These are phyloP conservation scores for Claviceps arundinis DNA, from an alignment of 2,329 filamentous ascomycete genomes.

Conservation along the genomic window DNA sequence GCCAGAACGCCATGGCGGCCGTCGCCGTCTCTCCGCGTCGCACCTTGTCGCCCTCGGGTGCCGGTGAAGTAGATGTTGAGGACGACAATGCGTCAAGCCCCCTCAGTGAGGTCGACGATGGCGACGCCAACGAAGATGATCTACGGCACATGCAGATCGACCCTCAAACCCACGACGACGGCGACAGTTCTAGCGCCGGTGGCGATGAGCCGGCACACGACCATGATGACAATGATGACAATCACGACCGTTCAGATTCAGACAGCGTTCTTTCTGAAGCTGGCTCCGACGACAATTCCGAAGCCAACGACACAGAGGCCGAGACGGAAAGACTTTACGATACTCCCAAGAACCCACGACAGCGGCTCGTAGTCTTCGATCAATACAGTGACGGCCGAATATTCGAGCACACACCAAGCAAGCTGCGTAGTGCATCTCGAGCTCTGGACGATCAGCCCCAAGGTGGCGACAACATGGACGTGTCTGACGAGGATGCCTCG, in stretches of 20 bases:
- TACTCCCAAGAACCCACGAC: slow-evolving; percentile 59
- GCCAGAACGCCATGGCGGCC: slow-evolving; percentile 32
- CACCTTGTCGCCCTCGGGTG: slow-evolving; percentile 30
- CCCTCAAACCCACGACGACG: slow-evolving; percentile 17
- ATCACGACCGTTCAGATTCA: slow-evolving; percentile 27
- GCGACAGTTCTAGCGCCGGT: slow-evolving; percentile 16
- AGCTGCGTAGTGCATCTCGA: slow-evolving; percentile 43
- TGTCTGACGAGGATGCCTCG: slow-evolving; percentile 26
- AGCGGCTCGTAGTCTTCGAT: slow-evolving; percentile 47
- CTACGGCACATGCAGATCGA: slow-evolving; percentile 44
- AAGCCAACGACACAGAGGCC: slow-evolving; percentile 61
- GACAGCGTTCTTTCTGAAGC: slow-evolving; percentile 45
- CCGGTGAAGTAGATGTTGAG: slow-evolving; percentile 33
- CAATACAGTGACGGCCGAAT: slow-evolving; percentile 38
- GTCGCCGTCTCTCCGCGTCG: slow-evolving; percentile 36
- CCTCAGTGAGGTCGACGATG: slow-evolving; percentile 82
- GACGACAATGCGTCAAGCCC: slow-evolving; percentile 76
- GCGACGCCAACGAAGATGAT: slow-evolving; percentile 56
- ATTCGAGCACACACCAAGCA: slow-evolving; percentile 62
- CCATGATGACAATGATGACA: slow-evolving; percentile 6
- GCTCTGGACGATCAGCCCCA: slow-evolving; percentile 19
- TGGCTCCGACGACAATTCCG: slow-evolving; percentile 25
- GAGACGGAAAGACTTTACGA: slow-evolving; percentile 88
- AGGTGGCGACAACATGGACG: slow-evolving; percentile 26
- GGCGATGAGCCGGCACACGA: slow-evolving; percentile 13